Evolutionary conservation across 2,329 filamentous ascomycete species (phyloP).

Genomic region (Aspergillus arachidicola): DNA sequence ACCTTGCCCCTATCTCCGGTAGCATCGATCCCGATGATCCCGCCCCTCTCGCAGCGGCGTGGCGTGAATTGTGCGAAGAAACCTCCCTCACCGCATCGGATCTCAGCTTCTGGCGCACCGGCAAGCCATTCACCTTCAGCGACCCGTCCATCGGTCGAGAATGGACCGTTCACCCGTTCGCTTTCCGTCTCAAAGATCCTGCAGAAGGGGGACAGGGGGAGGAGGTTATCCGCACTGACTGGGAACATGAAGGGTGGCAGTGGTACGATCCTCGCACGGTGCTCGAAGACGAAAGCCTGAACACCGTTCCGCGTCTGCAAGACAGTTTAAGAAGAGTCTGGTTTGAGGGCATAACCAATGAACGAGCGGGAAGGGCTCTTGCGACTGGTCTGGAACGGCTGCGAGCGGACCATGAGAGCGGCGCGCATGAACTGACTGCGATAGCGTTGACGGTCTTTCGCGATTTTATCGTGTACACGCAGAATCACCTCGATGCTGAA

Average conservation of each 20-base stretch:
- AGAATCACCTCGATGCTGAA: constrained; percentile 23
- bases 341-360: constrained; percentile 57
- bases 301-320: constrained; percentile 60
- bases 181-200: constrained; percentile 50
- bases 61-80: constrained; percentile 66
- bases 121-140: constrained; percentile 60
- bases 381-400: constrained; percentile 52
- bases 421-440: constrained; percentile 60
- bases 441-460: constrained; percentile 56
- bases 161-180: constrained; percentile 68
- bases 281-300: constrained; percentile 49
- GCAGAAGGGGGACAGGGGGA: constrained; percentile 35
- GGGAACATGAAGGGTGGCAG: constrained; percentile 62
- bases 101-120: constrained; percentile 57
- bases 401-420: constrained; percentile 60
- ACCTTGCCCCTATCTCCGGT: constrained; percentile 65
- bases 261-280: constrained; percentile 61
- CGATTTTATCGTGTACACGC: constrained; percentile 42
- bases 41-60: constrained; percentile 59
- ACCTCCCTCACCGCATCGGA: constrained; percentile 55
- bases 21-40: constrained; percentile 58
- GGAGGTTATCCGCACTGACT: constrained; percentile 56
- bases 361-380: constrained; percentile 50
- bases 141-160: constrained; percentile 57
- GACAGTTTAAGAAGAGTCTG: constrained; percentile 63